Conservation (phyloP, 495 filamentous ascomycete genomes). For the Lophiotrema nucula region DNA sequence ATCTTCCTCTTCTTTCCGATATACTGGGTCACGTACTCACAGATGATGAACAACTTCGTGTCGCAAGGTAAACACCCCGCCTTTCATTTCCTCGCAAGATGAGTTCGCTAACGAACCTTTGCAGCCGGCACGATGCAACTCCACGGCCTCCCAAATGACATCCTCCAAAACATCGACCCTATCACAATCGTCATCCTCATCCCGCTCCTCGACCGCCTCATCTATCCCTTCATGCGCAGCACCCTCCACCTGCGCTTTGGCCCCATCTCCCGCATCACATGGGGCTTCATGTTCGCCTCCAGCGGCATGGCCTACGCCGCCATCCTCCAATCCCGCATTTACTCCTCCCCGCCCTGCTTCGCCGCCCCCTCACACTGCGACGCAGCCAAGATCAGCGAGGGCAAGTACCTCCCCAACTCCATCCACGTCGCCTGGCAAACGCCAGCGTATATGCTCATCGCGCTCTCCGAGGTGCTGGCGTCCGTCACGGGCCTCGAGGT, state of each 20-base stretch:
- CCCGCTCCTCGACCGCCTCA: constrained; percentile 33
- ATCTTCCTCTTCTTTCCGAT: constrained; percentile 57
- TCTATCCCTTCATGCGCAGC: constrained; percentile 35
- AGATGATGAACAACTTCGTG: constrained; percentile 38
- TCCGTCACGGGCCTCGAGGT: constrained; percentile 59
- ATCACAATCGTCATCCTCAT: constrained; percentile 35
- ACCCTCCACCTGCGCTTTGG: constrained; percentile 22
- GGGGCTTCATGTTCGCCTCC: constrained; percentile 33
- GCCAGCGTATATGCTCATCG: constrained; percentile 49
- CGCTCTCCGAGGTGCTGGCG: constrained; percentile 67
- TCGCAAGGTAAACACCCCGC: constrained; percentile 28
- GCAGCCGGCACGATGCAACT: constrained; percentile 59
- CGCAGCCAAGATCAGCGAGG: constrained; percentile 7
- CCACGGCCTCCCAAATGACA: constrained; percentile 58
- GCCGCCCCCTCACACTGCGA: constrained; percentile 15
- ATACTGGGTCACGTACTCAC: constrained; percentile 38
- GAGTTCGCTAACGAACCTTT: constrained; percentile 39
- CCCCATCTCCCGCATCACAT: constrained; percentile 27
- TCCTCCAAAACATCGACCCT: constrained; percentile 37
- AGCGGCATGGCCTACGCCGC: constrained; percentile 28
- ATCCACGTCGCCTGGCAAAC: constrained; percentile 34
- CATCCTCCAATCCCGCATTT: constrained; percentile 33
- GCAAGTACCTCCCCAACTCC: constrained; percentile 20
- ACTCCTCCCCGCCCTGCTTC: constrained; percentile 31
- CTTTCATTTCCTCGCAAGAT: neutral